phyloP scores from a whole-genome alignment of 2,329 filamentous ascomycete species.

The Cryphonectria carpinicola region DNA sequence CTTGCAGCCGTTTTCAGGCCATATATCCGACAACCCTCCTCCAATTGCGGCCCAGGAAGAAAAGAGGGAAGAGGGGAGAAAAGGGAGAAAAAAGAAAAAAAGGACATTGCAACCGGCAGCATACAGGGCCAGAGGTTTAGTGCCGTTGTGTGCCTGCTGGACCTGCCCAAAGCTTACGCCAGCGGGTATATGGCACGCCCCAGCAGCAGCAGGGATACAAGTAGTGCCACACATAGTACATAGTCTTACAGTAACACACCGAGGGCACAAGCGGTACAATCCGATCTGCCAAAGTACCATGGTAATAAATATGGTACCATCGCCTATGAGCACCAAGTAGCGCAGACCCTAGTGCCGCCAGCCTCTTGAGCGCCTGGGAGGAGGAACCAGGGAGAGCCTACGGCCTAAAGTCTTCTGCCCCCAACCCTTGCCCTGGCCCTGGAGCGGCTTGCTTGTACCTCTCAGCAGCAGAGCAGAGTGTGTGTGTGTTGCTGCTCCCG shows the following conservation, averaged over 20 bases:
- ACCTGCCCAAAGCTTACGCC: neutral
- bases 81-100: neutral
- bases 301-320: neutral
- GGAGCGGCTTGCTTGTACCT: neutral
- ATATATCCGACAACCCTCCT: neutral
- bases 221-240: neutral
- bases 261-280: neutral
- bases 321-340: neutral
- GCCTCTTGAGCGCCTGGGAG: neutral
- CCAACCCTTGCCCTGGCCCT: neutral
- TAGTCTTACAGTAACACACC: no score
- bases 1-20: constrained; percentile 1
- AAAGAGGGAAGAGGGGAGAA: neutral
- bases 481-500: neutral
- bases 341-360: neutral
- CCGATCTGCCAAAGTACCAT: neutral
- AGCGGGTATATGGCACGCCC: neutral
- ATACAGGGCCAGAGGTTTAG: neutral
- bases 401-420: neutral
- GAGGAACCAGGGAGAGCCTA: neutral
- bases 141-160: neutral
- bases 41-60: neutral
- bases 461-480: neutral
- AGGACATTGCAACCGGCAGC: neutral
- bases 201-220: neutral